Conservation (phyloP, 768 basidiomycete species). For the Coprinopsis cinerea region DNA sequence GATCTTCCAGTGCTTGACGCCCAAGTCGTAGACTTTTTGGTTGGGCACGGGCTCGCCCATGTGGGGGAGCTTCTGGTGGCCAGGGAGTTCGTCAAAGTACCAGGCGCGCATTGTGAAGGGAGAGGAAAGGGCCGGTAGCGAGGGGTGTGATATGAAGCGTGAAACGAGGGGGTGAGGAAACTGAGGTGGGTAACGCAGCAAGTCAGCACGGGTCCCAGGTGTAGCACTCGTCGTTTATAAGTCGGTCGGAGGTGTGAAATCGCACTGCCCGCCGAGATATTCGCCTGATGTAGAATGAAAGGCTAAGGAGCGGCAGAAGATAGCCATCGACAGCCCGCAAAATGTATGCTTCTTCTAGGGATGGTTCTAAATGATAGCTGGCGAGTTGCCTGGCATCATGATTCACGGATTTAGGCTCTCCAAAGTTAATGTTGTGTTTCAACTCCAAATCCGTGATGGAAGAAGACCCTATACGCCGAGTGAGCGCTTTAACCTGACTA, state of each 20-base stretch:
- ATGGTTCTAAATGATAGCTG: no score
- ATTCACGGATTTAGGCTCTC: no score
- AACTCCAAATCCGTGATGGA: no score
- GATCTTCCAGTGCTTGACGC: slow-evolving; percentile 63
- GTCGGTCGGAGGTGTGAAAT: not conserved
- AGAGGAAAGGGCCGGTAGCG: no score
- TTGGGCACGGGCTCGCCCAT: slow-evolving; percentile 56
- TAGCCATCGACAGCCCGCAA: slow-evolving; percentile 1
- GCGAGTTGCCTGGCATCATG: no score
- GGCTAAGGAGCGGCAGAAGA: not conserved
- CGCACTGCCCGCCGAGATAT: not conserved
- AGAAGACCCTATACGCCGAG: no score
- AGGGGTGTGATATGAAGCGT: not conserved
- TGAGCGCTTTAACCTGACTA: no score
- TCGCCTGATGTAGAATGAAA: not conserved
- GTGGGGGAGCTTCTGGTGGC: slow-evolving; percentile 78
- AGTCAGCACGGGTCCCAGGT: no score
- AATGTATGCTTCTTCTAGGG: no score
- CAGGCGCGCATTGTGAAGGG: slow-evolving; percentile 55
- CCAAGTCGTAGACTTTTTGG: slow-evolving; percentile 46
- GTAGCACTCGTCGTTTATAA: not conserved
- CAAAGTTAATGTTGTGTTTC: no score
- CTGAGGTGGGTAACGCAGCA: not conserved
- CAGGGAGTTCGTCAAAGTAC: slow-evolving; percentile 64
- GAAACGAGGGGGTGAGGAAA: not conserved